These are phyloP conservation scores for Coelastrella sp. DNA, from an alignment of 139 green algal genomes.

Conservation along the genomic window DNA sequence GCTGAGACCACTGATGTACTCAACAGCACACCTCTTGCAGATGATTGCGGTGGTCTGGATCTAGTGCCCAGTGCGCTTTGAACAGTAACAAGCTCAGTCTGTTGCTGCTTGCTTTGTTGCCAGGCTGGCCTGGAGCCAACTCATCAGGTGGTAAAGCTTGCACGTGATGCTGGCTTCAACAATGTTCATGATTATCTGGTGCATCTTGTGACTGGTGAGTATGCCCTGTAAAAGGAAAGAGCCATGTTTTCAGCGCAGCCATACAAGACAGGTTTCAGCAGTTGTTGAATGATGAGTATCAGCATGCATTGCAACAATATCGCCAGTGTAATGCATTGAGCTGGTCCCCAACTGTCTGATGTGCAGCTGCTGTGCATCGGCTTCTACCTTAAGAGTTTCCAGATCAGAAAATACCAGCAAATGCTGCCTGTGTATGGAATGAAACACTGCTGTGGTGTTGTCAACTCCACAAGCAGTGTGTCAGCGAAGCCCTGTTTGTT, in stretches of 20 bases:
- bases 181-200: constrained; percentile 92
- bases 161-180: constrained; percentile 69
- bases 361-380: too few species aligned
- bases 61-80: background rate
- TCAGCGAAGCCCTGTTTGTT: too few species aligned
- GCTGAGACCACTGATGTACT: too few species aligned
- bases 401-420: background rate
- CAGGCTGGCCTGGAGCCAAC: constrained; percentile 75
- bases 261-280: background rate
- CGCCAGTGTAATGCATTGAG: background rate
- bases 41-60: background rate
- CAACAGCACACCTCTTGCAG: background rate
- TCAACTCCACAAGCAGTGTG: background rate
- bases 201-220: constrained; percentile 65
- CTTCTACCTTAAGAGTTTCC: background rate
- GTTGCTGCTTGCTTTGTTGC: background rate
- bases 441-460: background rate
- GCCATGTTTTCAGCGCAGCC: background rate
- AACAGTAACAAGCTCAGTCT: background rate
- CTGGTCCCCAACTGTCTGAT: too few species aligned
- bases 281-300: too few species aligned
- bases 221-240: background rate
- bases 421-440: background rate
- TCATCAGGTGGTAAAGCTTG: constrained; percentile 69
- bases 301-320: too few species aligned